Conservation (phyloP, 768 basidiomycete species). For the Leucosporidium yakuticum region DNA sequence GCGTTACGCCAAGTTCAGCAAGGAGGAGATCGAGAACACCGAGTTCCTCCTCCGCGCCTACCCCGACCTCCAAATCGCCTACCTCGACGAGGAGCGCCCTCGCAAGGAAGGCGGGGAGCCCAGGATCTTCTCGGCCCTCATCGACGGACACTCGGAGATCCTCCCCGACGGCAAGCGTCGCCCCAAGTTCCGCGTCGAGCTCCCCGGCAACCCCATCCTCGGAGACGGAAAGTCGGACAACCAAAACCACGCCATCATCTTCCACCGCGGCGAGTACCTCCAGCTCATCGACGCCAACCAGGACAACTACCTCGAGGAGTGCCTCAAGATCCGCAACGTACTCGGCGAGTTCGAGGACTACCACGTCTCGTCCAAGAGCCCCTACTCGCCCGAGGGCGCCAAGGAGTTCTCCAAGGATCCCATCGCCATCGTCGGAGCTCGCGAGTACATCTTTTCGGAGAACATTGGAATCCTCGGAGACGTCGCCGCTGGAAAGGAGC, state of each 20-base stretch:
- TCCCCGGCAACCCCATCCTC: slow-evolving; percentile 97
- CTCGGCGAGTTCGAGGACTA: slow-evolving; percentile 97
- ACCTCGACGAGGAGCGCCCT: slow-evolving; percentile 90
- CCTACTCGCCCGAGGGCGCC: slow-evolving; percentile 56
- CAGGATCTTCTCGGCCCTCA: slow-evolving; percentile 87
- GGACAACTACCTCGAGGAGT: slow-evolving; percentile 99
- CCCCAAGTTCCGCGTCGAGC: slow-evolving; percentile 96
- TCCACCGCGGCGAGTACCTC: slow-evolving; percentile 97
- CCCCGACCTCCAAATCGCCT: slow-evolving; percentile 96
- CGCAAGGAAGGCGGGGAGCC: slow-evolving; percentile 93
- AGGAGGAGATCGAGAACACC: slow-evolving; percentile 98
- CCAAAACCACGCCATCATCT: slow-evolving; percentile 98
- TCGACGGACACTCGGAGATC: slow-evolving; percentile 97
- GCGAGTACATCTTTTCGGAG: slow-evolving; percentile 99
- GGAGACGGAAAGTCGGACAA: slow-evolving; percentile 99
- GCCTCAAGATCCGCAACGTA: slow-evolving; percentile 97
- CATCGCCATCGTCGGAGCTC: slow-evolving; percentile 94
- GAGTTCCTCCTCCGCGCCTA: slow-evolving; percentile 96
- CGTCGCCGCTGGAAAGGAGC: slow-evolving; percentile 97
- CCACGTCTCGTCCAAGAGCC: slow-evolving; percentile 72
- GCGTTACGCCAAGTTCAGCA: slow-evolving; percentile 98
- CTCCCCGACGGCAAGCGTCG: slow-evolving; percentile 76
- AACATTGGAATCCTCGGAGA: slow-evolving; percentile 99
- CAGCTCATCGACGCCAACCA: slow-evolving; percentile 99
- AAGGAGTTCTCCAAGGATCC: slow-evolving; percentile 77